Base-by-base conservation (phyloP, 441 rosid species). In the Macaranga tanarius region DNA sequence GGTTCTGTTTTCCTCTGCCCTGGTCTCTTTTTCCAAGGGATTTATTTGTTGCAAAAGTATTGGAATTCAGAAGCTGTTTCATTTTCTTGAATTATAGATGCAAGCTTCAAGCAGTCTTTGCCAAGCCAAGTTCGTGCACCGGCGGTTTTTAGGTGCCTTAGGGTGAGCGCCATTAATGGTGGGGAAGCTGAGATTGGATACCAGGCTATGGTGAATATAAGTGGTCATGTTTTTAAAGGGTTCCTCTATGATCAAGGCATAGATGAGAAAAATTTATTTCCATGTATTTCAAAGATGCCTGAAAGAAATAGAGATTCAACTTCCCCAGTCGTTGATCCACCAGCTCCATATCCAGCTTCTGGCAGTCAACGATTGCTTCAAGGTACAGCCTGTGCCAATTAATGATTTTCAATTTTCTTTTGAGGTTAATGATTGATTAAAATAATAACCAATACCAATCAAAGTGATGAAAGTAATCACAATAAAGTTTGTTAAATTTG, bases 211-310 rank as follows among this genome's bases (percentile, higher is more conserved):
- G 98, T 89, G 52, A 91, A 89, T 72, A 95, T 95, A 61, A 90
- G 95, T 12, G 97, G 99, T 19, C 98, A 84, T 76, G 85, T 95
- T 20, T 95, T 91, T 67, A 92, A 91, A 83, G 99, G 99, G 63
- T 82, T 92, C 75, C 86, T 95, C 40, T 92, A 95, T 58, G 93
- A 88, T 80, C 96, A 88, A 81, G 98, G 99, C 52, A 80, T 79
- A 68, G 93, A 86, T 75, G 84, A 81, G 63, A 89, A 90, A 64
- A 80, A 87, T 44, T 65, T 71, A 0, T 65, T 74, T 19, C 82
- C 88, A 15, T 73, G 84, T 64, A 76, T 77, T 69, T 77, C 90
- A 0, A 72, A 79, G 44, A 28, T 69, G 67, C 72, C 66, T 7
- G 79, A 58, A 16, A 76, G 69, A 71, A 78, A 79, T 7, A 68